Evolutionary conservation across 2,329 filamentous ascomycete species (phyloP).

Genomic region (Drechslerella stenobrocha): DNA sequence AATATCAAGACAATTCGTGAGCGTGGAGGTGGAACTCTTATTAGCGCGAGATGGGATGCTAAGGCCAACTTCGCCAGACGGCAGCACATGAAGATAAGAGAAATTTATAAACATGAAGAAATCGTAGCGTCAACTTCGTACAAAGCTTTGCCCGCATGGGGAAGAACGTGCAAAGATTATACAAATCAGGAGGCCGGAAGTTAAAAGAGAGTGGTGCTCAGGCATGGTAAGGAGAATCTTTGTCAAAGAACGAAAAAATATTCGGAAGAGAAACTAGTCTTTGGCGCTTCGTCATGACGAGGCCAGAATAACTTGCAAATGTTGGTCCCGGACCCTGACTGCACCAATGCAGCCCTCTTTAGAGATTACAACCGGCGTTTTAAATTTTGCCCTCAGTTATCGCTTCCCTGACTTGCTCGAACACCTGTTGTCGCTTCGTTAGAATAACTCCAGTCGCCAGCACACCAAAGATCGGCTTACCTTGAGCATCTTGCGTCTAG

Average conservation of each 20-base stretch:
- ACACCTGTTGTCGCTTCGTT: constrained; percentile 67
- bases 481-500: constrained; percentile 96
- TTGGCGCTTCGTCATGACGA: background rate
- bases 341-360: background rate
- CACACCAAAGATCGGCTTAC: constrained; percentile 57
- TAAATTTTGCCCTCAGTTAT: constrained; percentile 72
- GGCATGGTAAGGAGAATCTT: background rate
- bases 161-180: constrained; percentile 19
- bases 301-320: background rate
- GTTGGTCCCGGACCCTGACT: background rate
- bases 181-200: constrained; percentile 18
- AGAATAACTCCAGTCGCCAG: constrained; percentile 50
- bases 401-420: constrained; percentile 89
- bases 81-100: constrained; percentile 7
- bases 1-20: constrained; percentile 3
- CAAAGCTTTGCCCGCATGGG: constrained; percentile 48
- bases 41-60: constrained; percentile 17
- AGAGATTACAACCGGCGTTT: background rate
- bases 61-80: constrained; percentile 22
- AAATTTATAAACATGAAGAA: constrained; percentile 48
- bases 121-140: constrained; percentile 47
- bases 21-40: constrained; percentile 22
- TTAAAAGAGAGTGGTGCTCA: background rate
- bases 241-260: constrained; percentile 7
- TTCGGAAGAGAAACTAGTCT: background rate